These are phyloP conservation scores for Penicillium cosmopolitanum DNA, from an alignment of 495 filamentous ascomycete genomes.

Conservation along the genomic window DNA sequence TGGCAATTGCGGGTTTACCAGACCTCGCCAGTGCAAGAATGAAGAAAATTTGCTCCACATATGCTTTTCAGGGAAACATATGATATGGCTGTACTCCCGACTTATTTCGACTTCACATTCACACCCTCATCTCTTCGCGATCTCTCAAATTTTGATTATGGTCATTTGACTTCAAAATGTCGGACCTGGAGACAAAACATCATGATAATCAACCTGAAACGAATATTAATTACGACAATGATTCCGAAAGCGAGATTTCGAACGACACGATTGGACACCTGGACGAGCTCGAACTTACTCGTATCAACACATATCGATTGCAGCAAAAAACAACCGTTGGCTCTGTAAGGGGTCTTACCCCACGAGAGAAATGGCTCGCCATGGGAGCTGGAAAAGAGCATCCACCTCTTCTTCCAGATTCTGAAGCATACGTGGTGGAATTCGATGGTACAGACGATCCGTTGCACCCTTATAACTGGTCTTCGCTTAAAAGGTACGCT, in stretches of 20 bases:
- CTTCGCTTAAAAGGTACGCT: slow-evolving; percentile 28
- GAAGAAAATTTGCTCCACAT: neutral
- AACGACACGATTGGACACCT: slow-evolving; percentile 14
- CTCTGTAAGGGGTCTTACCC: slow-evolving; percentile 28
- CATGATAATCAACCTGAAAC: slow-evolving; percentile 2
- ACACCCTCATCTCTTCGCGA: no score
- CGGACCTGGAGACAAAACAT: neutral
- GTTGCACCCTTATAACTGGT: slow-evolving; percentile 55
- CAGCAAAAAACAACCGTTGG: slow-evolving; percentile 36
- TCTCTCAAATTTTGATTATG: neutral
- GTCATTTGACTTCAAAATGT: neutral
- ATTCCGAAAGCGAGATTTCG: slow-evolving; percentile 12
- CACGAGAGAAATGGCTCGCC: slow-evolving; percentile 33
- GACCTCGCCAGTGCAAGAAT: neutral
- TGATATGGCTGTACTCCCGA: neutral
- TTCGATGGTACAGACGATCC: slow-evolving; percentile 51
- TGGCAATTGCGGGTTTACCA: slow-evolving; percentile 7
- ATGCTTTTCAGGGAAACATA: neutral
- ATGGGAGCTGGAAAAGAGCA: slow-evolving; percentile 43
- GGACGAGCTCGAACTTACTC: slow-evolving; percentile 27
- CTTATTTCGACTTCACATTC: no score
- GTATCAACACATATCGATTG: slow-evolving; percentile 36
- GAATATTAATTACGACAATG: slow-evolving; percentile 1
- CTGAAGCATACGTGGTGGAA: slow-evolving; percentile 10
- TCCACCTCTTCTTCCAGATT: slow-evolving; percentile 36